These are phyloP conservation scores for Porosira glacialis DNA, from an alignment of 352 stramenopile species.

Conservation along the genomic window DNA sequence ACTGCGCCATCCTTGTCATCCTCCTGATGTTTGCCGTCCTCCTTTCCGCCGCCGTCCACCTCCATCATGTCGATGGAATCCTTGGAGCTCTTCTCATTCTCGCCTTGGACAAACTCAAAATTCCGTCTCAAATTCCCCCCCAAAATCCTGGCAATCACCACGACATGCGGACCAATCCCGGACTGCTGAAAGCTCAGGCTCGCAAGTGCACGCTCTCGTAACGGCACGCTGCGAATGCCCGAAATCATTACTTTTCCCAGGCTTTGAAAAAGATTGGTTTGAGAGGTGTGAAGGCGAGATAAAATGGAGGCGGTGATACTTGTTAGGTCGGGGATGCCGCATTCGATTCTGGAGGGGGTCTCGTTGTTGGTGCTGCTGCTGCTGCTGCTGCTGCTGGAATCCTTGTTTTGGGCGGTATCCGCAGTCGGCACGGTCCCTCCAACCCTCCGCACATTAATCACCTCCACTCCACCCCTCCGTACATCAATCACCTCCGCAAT, in stretches of 20 bases:
- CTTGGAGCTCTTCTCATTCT: neutral
- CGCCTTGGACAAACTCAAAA: slow-evolving; percentile 32
- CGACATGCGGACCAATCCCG: slow-evolving; percentile 45
- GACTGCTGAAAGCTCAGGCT: slow-evolving; percentile 10
- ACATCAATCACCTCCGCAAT: slow-evolving; percentile 81
- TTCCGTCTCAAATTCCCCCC: slow-evolving; percentile 51
- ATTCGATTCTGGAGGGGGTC: slow-evolving; percentile 51
- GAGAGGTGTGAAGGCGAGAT: slow-evolving; percentile 64
- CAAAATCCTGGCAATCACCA: slow-evolving; percentile 48
- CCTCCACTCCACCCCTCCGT: neutral
- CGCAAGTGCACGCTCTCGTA: slow-evolving; percentile 27
- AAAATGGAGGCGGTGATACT: slow-evolving; percentile 66
- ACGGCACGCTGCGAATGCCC: slow-evolving; percentile 45
- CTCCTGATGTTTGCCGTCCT: neutral
- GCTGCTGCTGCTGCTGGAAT: too few relatives aligned
- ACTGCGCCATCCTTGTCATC: slow-evolving; percentile 4
- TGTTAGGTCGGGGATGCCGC: slow-evolving; percentile 64
- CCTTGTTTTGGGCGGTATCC: slow-evolving; percentile 26
- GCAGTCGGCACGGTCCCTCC: neutral
- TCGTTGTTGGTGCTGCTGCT: neutral
- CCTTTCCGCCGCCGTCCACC: neutral
- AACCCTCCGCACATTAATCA: neutral
- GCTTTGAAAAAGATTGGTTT: too few relatives aligned
- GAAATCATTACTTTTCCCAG: too few relatives aligned
- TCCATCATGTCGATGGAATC: neutral